Percentiles rank a stretch among this genome's conserved stretches.
phyloP scores from a whole-genome alignment of 2,329 filamentous ascomycete species.

The Magnaporthiopsis incrustans region DNA sequence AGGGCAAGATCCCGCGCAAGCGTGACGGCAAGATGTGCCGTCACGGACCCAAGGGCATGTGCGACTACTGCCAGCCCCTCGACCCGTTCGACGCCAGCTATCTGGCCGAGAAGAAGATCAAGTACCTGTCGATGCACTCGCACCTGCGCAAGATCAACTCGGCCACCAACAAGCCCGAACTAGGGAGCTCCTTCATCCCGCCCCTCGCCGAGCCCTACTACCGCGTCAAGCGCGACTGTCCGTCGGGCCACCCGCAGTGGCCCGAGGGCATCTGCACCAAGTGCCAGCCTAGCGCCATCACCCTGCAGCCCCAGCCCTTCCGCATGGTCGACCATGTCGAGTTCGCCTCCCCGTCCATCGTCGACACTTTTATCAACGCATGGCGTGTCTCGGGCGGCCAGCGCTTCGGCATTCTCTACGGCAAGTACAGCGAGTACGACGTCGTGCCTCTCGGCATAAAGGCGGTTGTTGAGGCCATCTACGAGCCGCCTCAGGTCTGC shows the following conservation, averaged over 20 bases:
- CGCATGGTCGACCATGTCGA: constrained; percentile 98
- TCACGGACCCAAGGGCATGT: constrained; percentile 96
- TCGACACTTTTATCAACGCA: constrained; percentile 84
- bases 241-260: constrained; percentile 87
- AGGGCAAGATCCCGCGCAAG: constrained; percentile 79
- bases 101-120: constrained; percentile 93
- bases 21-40: constrained; percentile 82
- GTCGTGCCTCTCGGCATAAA: constrained; percentile 93
- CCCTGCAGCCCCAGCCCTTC: constrained; percentile 84
- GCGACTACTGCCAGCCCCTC: constrained; percentile 95
- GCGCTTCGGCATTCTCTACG: constrained; percentile 83
- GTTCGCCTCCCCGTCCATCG: constrained; percentile 75
- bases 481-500: constrained; percentile 85
- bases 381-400: constrained; percentile 84
- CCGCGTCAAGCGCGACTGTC: constrained; percentile 80
- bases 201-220: constrained; percentile 90
- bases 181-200: constrained; percentile 91
- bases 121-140: constrained; percentile 93
- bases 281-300: constrained; percentile 95
- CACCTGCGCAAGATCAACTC: constrained; percentile 92
- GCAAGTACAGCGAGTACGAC: constrained; percentile 80
- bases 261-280: constrained; percentile 97
- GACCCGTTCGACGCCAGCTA: constrained; percentile 91
- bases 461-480: constrained; percentile 93
- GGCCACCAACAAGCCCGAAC: constrained; percentile 91